Percentiles rank a stretch among this genome's conserved stretches.
These are phyloP conservation scores for Solanum paucissectum DNA, from an alignment of 257 asterid genomes.

Conservation along the genomic window DNA sequence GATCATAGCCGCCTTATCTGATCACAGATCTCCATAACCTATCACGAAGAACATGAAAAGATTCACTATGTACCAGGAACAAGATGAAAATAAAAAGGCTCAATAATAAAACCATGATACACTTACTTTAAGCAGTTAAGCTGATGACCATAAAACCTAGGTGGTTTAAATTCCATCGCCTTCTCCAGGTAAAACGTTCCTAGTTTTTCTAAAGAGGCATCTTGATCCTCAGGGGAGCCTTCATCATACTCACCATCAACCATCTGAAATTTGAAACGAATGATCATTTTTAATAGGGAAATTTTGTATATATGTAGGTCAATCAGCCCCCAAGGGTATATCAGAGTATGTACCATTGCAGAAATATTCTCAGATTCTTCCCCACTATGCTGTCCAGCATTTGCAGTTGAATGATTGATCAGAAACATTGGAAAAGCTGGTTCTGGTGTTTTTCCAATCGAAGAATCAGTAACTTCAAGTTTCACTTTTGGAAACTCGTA, in stretches of 20 bases:
- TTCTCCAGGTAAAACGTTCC: conserved; percentile 55
- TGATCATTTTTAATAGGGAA: too few relatives aligned
- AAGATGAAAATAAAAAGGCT: not conserved
- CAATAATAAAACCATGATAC: not conserved
- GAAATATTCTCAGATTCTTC: conserved; percentile 27
- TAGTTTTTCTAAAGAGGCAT: conserved; percentile 56
- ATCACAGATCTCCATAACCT: conserved; percentile 67
- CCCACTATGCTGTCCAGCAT: conserved; percentile 37
- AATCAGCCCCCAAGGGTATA: not conserved
- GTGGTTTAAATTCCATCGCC: conserved; percentile 70
- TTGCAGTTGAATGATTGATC: too few relatives aligned
- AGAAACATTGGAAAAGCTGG: too few relatives aligned
- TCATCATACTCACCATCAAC: conserved; percentile 50
- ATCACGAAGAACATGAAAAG: not conserved
- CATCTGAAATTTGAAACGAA: conserved; percentile 25
- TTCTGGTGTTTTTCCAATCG: too few relatives aligned
- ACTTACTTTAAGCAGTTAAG: conserved; percentile 73
- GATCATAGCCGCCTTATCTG: conserved; percentile 83
- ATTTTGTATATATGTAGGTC: too few relatives aligned
- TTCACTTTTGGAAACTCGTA: too few relatives aligned
- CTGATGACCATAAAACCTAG: conserved; percentile 77
- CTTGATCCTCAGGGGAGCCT: conserved; percentile 75
- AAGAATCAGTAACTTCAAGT: too few relatives aligned
- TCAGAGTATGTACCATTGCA: conserved; percentile 21
- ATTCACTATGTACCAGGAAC: not conserved